These are phyloP conservation scores for Tricholomella constricta DNA, from an alignment of 768 basidiomycete genomes.

Conservation along the genomic window DNA sequence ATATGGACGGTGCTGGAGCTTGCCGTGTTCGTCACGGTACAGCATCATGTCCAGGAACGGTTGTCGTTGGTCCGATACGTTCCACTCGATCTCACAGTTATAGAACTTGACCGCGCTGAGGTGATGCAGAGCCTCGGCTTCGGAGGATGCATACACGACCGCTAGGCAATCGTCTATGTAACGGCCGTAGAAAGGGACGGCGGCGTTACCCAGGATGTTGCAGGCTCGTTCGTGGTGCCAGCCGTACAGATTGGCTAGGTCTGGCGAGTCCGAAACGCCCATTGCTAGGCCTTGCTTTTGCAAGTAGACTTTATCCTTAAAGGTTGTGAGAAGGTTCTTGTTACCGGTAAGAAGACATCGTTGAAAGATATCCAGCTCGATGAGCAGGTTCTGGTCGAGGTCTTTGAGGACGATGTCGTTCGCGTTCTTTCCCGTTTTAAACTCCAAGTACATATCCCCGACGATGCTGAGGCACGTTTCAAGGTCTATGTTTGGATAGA, in stretches of 20 bases:
- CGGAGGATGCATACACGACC: slow-evolving; percentile 20
- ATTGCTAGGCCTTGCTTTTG: slow-evolving; percentile 32
- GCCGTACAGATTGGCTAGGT: slow-evolving; percentile 33
- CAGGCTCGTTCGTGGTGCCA: slow-evolving; percentile 18
- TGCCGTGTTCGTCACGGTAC: slow-evolving; percentile 18
- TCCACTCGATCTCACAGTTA: slow-evolving; percentile 21
- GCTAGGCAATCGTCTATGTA: slow-evolving; percentile 35
- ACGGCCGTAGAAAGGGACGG: slow-evolving; percentile 26
- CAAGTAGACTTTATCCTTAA: slow-evolving; percentile 19
- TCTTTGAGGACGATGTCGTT: not conserved
- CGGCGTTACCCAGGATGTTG: slow-evolving; percentile 9
- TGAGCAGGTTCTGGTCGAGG: not conserved
- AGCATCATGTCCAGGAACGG: slow-evolving; percentile 33
- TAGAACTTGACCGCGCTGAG: slow-evolving; percentile 10
- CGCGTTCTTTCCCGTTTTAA: too few relatives aligned
- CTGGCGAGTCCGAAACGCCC: slow-evolving; percentile 31
- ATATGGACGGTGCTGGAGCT: slow-evolving; percentile 12
- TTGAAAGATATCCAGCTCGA: slow-evolving; percentile 13
- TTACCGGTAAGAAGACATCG: slow-evolving; percentile 17
- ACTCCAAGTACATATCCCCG: too few relatives aligned
- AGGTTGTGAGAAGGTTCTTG: slow-evolving; percentile 23
- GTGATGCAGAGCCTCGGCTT: slow-evolving; percentile 14
- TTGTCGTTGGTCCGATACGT: slow-evolving; percentile 1
- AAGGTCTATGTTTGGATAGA: too few relatives aligned
- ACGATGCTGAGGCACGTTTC: too few relatives aligned